phyloP scores from a whole-genome alignment of 2,329 filamentous ascomycete species.

The Nothomitra cinnamomea region DNA sequence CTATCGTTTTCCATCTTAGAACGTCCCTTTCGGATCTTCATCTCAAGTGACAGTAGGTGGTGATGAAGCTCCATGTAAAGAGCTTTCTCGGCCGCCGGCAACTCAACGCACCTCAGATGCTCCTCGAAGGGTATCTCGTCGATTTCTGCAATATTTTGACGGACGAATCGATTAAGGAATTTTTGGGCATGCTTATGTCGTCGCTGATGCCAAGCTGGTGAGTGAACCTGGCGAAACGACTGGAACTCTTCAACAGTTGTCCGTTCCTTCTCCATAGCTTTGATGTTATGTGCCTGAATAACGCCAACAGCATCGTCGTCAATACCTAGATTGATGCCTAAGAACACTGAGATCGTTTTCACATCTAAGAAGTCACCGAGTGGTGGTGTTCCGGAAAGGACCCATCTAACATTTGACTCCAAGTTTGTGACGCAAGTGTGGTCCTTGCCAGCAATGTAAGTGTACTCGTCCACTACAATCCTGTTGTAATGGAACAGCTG shows the following conservation, averaged over 20 bases:
- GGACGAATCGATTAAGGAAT: conserved; percentile 37
- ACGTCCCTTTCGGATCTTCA: conserved; percentile 26
- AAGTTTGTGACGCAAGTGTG: conserved; percentile 28
- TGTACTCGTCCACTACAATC: conserved; percentile 47
- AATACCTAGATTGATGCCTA: conserved; percentile 37
- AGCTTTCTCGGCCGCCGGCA: conserved; percentile 31
- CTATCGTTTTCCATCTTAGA: conserved; percentile 22
- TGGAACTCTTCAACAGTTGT: conserved; percentile 39
- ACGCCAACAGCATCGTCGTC: conserved; percentile 31
- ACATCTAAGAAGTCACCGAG: conserved; percentile 41
- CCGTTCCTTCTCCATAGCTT: conserved; percentile 24
- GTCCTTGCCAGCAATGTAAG: conserved; percentile 32
- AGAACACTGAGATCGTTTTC: conserved; percentile 37
- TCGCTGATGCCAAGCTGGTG: conserved; percentile 32
- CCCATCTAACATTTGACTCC: conserved; percentile 37
- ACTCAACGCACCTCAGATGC: conserved; percentile 25
- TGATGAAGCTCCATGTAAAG: conserved; percentile 39
- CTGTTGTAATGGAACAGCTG: conserved; percentile 45
- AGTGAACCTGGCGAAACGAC: conserved; percentile 31
- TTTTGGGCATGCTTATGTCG: conserved; percentile 34
- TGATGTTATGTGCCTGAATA: conserved; percentile 29
- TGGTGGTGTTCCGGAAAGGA: conserved; percentile 45
- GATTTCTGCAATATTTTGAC: conserved; percentile 29
- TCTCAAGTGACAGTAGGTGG: conserved; percentile 32
- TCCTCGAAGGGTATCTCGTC: conserved; percentile 28